phyloP scores from a whole-genome alignment of 2,329 filamentous ascomycete species.

The Diaporthe helianthi region DNA sequence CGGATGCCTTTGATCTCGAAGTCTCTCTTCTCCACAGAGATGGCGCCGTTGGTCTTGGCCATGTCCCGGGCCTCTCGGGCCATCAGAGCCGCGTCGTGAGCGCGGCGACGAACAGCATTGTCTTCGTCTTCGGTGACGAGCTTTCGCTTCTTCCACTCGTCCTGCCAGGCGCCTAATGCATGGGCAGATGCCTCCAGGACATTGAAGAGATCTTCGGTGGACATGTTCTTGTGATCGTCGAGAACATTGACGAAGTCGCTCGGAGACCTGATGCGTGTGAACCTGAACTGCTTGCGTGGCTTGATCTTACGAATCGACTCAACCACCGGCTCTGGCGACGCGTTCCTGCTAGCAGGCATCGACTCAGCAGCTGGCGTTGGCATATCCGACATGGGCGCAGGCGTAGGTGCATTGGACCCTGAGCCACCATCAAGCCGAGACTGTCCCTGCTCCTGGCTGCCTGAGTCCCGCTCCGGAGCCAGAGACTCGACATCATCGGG shows the following conservation, averaged over 20 bases:
- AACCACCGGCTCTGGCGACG: conserved; percentile 29
- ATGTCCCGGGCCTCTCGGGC: conserved; percentile 45
- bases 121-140: conserved; percentile 64
- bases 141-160: conserved; percentile 59
- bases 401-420: conserved; percentile 30
- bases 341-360: conserved; percentile 29
- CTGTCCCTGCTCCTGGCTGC: conserved; percentile 25
- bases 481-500: conserved; percentile 27
- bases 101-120: conserved; percentile 59
- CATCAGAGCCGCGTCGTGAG: conserved; percentile 50
- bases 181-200: conserved; percentile 53
- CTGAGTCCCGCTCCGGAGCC: conserved; percentile 21
- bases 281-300: conserved; percentile 49
- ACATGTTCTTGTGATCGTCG: conserved; percentile 58
- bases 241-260: conserved; percentile 57
- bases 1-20: conserved; percentile 61
- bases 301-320: conserved; percentile 34
- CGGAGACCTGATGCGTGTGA: conserved; percentile 58
- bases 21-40: conserved; percentile 54
- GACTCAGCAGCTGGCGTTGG: conserved; percentile 32
- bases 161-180: conserved; percentile 58
- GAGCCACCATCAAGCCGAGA: conserved; percentile 30
- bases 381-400: conserved; percentile 38
- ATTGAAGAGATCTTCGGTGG: conserved; percentile 53
- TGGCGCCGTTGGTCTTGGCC: conserved; percentile 42